Percentiles rank a stretch among this genome's conserved stretches.
Conservation (phyloP, 768 basidiomycete genomes). For the Tulasnella calospora region DNA sequence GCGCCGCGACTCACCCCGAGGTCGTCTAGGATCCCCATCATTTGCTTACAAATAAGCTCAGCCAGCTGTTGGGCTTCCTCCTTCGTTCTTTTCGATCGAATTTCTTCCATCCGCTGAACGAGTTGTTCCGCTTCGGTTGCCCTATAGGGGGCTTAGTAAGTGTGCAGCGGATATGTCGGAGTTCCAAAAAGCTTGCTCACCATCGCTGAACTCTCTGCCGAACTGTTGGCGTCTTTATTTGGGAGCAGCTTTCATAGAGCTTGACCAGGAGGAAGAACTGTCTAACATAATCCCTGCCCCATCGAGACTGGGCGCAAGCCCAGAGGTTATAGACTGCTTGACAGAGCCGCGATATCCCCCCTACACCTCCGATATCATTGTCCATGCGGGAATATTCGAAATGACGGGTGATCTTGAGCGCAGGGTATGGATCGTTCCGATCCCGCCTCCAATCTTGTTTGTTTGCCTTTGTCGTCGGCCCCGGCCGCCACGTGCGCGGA, state of each 20-base stretch:
- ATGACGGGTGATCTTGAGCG: too few relatives aligned
- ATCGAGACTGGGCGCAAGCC: neutral
- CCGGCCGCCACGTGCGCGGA: too few relatives aligned
- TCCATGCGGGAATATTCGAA: neutral
- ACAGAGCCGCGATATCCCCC: neutral
- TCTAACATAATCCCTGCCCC: neutral
- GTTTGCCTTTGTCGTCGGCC: neutral
- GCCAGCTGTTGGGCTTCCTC: neutral
- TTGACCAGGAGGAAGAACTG: neutral
- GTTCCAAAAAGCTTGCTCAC: neutral
- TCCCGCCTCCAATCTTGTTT: neutral
- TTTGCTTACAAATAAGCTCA: neutral
- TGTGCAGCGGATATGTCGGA: too few relatives aligned
- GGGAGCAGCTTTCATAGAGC: neutral
- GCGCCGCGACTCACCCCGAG: neutral
- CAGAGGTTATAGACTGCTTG: neutral
- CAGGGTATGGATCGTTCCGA: neutral
- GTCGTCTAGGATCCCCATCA: neutral
- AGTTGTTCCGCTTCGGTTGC: neutral
- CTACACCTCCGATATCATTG: neutral
- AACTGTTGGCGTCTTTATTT: neutral
- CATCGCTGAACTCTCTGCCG: neutral
- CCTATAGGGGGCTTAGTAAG: neutral
- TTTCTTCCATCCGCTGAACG: neutral
- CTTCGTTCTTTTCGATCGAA: neutral